Evolutionary conservation across 306 rosid species (phyloP), one percentile per base, ranked within the genome.

Genomic region (Lathyrus aphaca): DNA sequence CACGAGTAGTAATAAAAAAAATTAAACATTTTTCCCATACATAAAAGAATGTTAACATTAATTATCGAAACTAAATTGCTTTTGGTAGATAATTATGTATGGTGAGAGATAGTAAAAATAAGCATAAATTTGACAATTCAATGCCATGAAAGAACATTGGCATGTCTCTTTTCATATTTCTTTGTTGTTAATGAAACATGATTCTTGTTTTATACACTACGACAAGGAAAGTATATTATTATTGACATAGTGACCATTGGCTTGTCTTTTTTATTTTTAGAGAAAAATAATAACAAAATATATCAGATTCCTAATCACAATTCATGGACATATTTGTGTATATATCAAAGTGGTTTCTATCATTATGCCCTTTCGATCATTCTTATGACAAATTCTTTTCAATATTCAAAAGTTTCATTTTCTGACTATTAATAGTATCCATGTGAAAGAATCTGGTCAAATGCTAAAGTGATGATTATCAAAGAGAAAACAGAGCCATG

Each of bases 51-150:
- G 56, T 50, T 50, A 18, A 23, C n/a, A 54, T 23, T 54, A 12
- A 51, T 3, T 13, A 6, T 5, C 27, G 39, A 27, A 56, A 56
- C n/a, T 13, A 71, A 51, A 37, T 10, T 8, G 12, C 45, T n/a
- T 46, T 29, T 45, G n/a, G 9, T 23, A 25, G 44, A 5, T 56
- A 9, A 56, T 32, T 48, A 4, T 9, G 66, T 27, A 69, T 25
- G 3, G 17, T 6, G 44, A 15, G 4, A 44, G 56, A 65, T 51
- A 8, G 23, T 37, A 9, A 37, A 35, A 35, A 14, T 49, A 54
- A 25, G n/a, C 27, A 71, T 63, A n/a, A 53, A 45, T 25, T 58
- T 58, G 82, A 49, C 74, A 50, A 59, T 29, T 72, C 74, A 72
- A 58, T 11, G 66, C 43, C 17, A 17, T 66, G 66, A 58, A 58